A percentile compares a stretch with the other conserved stretches of the same genome.
These are phyloP conservation scores for Meira miltonrushii DNA, from an alignment of 1,284 basidiomycete genomes.

Conservation along the genomic window DNA sequence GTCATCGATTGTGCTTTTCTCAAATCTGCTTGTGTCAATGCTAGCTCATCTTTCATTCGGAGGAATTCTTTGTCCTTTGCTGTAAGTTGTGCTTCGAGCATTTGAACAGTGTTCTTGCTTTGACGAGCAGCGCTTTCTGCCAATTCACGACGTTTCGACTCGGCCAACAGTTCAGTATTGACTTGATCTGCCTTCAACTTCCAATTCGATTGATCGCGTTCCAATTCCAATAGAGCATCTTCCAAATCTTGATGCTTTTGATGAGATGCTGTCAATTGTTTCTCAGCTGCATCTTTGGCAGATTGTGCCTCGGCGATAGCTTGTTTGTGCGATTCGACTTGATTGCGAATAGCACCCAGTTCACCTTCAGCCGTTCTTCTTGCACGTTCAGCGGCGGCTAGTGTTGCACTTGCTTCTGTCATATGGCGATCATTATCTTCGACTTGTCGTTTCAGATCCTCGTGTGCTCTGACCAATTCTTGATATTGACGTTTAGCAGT, in stretches of 20 bases:
- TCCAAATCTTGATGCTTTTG: slow-evolving; percentile 39
- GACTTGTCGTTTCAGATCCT: slow-evolving; percentile 10
- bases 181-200: slow-evolving; percentile 39
- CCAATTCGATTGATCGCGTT: slow-evolving; percentile 28
- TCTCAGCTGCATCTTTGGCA: slow-evolving; percentile 59
- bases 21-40: slow-evolving; percentile 59
- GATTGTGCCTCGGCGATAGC: slow-evolving; percentile 25
- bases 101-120: slow-evolving; percentile 55
- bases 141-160: slow-evolving; percentile 49
- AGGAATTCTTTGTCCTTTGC: slow-evolving; percentile 77
- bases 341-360: slow-evolving; percentile 70
- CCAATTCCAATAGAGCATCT: slow-evolving; percentile 38
- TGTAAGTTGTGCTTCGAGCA: slow-evolving; percentile 65
- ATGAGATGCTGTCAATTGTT: slow-evolving; percentile 67
- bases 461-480: slow-evolving; percentile 11
- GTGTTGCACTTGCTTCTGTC: slow-evolving; percentile 59
- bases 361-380: slow-evolving; percentile 70
- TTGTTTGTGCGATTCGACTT: slow-evolving; percentile 60
- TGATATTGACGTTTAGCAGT: slow-evolving; percentile 42
- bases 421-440: slow-evolving; percentile 14
- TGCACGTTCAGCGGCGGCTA: slow-evolving; percentile 66
- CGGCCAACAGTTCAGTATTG: slow-evolving; percentile 35
- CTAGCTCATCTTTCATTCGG: slow-evolving; percentile 71
- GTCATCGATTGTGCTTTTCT: slow-evolving; percentile 61
- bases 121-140: slow-evolving; percentile 58